Evolutionary conservation across 768 basidiomycete species (phyloP).

Genomic region (Tulasnella sp.): DNA sequence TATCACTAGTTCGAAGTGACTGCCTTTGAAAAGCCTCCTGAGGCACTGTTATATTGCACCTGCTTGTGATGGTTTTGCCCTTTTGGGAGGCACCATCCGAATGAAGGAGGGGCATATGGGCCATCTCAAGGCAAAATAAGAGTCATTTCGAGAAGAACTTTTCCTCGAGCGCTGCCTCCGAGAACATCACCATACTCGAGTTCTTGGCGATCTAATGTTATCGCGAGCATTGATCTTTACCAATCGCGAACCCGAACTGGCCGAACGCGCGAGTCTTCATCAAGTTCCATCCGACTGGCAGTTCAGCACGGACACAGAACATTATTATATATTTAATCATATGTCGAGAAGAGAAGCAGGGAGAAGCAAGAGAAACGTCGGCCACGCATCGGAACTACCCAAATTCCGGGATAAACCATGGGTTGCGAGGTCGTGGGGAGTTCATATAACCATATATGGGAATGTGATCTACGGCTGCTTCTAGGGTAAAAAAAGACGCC

Average conservation of each 20-base stretch:
- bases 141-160: neutral
- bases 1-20: neutral
- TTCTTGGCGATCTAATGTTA: neutral
- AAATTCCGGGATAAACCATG: neutral
- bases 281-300: neutral
- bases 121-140: neutral
- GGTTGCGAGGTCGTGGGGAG: neutral
- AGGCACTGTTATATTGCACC: neutral
- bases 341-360: neutral
- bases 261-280: neutral
- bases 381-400: neutral
- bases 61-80: neutral
- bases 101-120: neutral
- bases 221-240: neutral
- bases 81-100: neutral
- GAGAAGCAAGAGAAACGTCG: neutral
- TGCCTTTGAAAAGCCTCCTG: neutral
- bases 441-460: slow-evolving; percentile 10
- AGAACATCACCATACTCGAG: neutral
- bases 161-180: neutral
- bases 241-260: neutral
- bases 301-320: too few relatives aligned
- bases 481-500: neutral
- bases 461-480: neutral
- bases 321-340: neutral